These are phyloP conservation scores for Domatiomyces globalis DNA, from an alignment of 2,329 filamentous ascomycete species.

Conservation along the genomic window DNA sequence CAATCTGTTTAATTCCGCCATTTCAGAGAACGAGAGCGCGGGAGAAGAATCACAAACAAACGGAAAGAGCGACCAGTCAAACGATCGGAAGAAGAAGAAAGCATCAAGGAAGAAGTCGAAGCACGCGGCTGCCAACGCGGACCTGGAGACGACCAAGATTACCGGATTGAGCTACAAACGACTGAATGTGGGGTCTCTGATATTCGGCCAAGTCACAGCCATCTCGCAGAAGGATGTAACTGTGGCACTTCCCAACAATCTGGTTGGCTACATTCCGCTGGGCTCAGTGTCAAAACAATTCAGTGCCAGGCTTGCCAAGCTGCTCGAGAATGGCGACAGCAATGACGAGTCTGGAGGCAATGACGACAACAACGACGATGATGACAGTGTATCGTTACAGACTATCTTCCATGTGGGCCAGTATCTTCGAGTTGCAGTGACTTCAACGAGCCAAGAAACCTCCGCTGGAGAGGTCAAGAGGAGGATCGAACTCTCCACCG, in stretches of 20 bases:
- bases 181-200: slow-evolving; percentile 67
- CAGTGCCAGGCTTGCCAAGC: slow-evolving; percentile 57
- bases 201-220: slow-evolving; percentile 72
- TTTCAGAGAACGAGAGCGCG: not conserved
- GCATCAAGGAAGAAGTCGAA: slow-evolving; percentile 25
- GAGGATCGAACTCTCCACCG: slow-evolving; percentile 74
- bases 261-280: slow-evolving; percentile 76
- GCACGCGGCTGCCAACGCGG: slow-evolving; percentile 36
- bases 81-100: slow-evolving; percentile 24
- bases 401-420: slow-evolving; percentile 70
- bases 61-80: slow-evolving; percentile 17
- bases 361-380: slow-evolving; percentile 31
- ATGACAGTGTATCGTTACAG: slow-evolving; percentile 54
- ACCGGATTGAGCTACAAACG: slow-evolving; percentile 88
- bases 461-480: slow-evolving; percentile 54
- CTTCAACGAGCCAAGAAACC: slow-evolving; percentile 53
- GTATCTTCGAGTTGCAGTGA: slow-evolving; percentile 72
- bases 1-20: slow-evolving; percentile 18
- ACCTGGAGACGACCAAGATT: slow-evolving; percentile 47
- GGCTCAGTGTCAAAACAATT: slow-evolving; percentile 78
- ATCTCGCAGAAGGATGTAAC: slow-evolving; percentile 69
- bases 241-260: slow-evolving; percentile 79
- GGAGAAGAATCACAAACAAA: slow-evolving; percentile 17
- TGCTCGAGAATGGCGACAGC: slow-evolving; percentile 47
- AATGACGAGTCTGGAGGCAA: slow-evolving; percentile 41